Conservation (phyloP, 106 monocot genomes). For the Phalaenopsis equestris region DNA sequence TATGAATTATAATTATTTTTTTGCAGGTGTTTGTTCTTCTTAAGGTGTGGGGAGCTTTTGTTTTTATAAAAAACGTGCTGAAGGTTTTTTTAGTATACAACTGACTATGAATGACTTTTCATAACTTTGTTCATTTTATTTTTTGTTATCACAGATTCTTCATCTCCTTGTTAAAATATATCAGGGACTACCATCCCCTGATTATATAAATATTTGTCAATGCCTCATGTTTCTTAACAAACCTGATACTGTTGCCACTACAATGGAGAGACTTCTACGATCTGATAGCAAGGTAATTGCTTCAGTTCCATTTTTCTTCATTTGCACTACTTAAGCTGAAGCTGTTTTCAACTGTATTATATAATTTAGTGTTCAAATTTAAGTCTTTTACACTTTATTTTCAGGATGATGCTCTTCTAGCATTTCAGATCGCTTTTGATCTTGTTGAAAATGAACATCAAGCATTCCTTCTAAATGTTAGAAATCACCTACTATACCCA, state of each 20-base stretch:
- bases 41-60: background rate
- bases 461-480: slow-evolving; percentile 77
- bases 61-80: background rate
- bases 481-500: slow-evolving; percentile 34
- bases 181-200: slow-evolving; percentile 72
- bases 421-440: slow-evolving; percentile 97
- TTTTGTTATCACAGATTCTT: slow-evolving; percentile 51
- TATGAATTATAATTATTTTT: background rate
- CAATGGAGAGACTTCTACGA: slow-evolving; percentile 74
- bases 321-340: background rate
- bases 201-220: slow-evolving; percentile 91
- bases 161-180: slow-evolving; percentile 88
- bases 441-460: slow-evolving; percentile 95
- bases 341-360: background rate
- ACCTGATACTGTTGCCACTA: slow-evolving; percentile 62
- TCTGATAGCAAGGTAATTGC: slow-evolving; percentile 59
- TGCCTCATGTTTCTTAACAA: slow-evolving; percentile 96
- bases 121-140: background rate
- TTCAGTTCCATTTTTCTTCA: slow-evolving; percentile 3
- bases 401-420: slow-evolving; percentile 90
- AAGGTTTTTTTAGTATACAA: background rate
- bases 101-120: background rate
- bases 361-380: background rate
- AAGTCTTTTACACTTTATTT: slow-evolving; percentile 9
- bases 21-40: background rate